Conservation (phyloP, 176 grass and related monocot species). For the Juncus effusus region DNA sequence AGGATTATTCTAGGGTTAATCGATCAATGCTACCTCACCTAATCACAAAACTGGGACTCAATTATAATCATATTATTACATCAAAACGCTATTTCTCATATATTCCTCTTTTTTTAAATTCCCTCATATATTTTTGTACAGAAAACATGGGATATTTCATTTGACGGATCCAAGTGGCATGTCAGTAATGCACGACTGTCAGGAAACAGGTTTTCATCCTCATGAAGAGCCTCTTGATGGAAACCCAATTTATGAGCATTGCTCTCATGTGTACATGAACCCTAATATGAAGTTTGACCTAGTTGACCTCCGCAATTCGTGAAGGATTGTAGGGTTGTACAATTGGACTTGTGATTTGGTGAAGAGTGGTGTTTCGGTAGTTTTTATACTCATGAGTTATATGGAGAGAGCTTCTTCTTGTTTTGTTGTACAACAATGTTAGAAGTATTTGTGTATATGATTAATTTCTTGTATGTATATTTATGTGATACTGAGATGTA, state of each 20-base stretch:
- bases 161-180: conserved; percentile 92
- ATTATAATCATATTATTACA: neutral
- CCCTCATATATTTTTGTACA: conserved; percentile 38
- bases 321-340: conserved; percentile 7
- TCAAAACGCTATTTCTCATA: too few relatives aligned
- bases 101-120: conserved; percentile 1
- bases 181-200: conserved; percentile 82
- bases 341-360: too few relatives aligned
- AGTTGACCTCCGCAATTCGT: conserved; percentile 68
- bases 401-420: too few relatives aligned
- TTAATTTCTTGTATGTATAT: too few relatives aligned
- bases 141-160: conserved; percentile 98
- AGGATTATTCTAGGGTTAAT: too few relatives aligned
- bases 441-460: too few relatives aligned
- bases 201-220: conserved; percentile 92
- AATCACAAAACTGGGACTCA: too few relatives aligned
- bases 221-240: conserved; percentile 81
- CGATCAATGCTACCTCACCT: too few relatives aligned
- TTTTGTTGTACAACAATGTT: too few relatives aligned
- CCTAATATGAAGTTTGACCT: conserved; percentile 67
- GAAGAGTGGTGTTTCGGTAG: too few relatives aligned
- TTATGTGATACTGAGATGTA: too few relatives aligned
- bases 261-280: conserved; percentile 95
- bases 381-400: too few relatives aligned
- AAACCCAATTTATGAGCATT: conserved; percentile 78